Conservation (phyloP, 192 early-diverging fungal species). For the Backusella tarrabulga region DNA sequence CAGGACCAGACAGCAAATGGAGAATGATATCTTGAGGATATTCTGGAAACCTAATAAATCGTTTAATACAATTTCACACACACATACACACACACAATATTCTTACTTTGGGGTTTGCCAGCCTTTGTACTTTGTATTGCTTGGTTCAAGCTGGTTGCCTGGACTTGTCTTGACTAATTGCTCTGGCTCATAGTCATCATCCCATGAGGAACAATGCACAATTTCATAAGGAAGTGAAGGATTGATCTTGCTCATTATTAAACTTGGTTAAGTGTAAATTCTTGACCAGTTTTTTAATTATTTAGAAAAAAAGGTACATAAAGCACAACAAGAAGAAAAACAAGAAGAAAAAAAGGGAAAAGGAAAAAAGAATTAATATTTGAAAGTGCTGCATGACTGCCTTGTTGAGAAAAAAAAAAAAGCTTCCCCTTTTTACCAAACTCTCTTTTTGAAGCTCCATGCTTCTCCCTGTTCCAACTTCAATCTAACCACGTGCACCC, state of each 20-base stretch:
- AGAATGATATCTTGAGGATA: conserved; percentile 72
- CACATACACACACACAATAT: not conserved
- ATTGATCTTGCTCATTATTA: not conserved
- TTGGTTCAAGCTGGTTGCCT: conserved; percentile 31
- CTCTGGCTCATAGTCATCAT: conserved; percentile 42
- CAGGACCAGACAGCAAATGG: conserved; percentile 49
- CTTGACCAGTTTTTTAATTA: not conserved
- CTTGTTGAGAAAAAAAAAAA: conserved; percentile 15
- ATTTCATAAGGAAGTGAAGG: conserved; percentile 25
- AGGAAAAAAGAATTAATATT: not conserved
- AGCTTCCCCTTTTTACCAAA: not conserved
- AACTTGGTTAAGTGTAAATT: not conserved
- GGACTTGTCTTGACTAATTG: conserved; percentile 33
- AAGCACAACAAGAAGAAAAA: not conserved
- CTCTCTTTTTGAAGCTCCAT: not conserved
- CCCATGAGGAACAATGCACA: conserved; percentile 39
- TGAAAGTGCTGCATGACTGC: conserved; percentile 7
- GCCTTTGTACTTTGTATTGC: conserved; percentile 32
- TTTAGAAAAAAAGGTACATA: not conserved
- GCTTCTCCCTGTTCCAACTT: not conserved
- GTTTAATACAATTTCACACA: not conserved
- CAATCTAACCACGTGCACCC: not conserved
- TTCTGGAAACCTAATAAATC: conserved; percentile 8
- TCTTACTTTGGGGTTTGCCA: conserved; percentile 51
- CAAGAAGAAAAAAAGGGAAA: not conserved